Percentiles rank a stretch among this genome's conserved stretches.
Conservation (phyloP, 2,329 filamentous ascomycete species). For the Magnaporthiopsis incrustans region DNA sequence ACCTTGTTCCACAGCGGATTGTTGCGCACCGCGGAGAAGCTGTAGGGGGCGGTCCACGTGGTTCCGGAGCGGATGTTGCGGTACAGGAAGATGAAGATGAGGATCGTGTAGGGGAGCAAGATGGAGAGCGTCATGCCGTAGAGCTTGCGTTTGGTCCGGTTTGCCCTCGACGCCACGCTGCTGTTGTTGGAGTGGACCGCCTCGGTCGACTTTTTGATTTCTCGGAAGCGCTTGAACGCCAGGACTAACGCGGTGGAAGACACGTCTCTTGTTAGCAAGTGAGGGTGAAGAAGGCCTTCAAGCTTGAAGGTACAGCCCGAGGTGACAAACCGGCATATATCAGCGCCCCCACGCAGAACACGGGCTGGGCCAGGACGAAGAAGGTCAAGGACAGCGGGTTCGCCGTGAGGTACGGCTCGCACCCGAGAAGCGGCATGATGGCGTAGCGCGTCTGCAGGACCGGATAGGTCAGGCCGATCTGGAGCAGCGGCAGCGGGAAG, state of each 20-base stretch:
- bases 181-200: slow-evolving; percentile 28
- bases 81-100: slow-evolving; percentile 32
- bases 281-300: neutral
- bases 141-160: slow-evolving; percentile 42
- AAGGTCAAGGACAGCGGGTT: slow-evolving; percentile 42
- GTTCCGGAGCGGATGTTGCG: slow-evolving; percentile 29
- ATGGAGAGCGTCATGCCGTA: slow-evolving; percentile 48
- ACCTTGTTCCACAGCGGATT: slow-evolving; percentile 38
- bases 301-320: neutral
- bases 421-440: slow-evolving; percentile 42
- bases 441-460: slow-evolving; percentile 39
- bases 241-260: slow-evolving; percentile 26
- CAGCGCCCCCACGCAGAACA: slow-evolving; percentile 34
- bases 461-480: slow-evolving; percentile 40
- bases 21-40: slow-evolving; percentile 33
- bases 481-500: slow-evolving; percentile 43
- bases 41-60: slow-evolving; percentile 26
- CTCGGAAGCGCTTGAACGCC: slow-evolving; percentile 38
- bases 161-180: slow-evolving; percentile 31
- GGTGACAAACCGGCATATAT: slow-evolving; percentile 25
- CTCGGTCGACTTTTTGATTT: slow-evolving; percentile 33
- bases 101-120: slow-evolving; percentile 41
- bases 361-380: slow-evolving; percentile 35
- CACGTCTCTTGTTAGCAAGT: neutral
- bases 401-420: slow-evolving; percentile 32